Percentiles rank a stretch among this genome's conserved stretches.
Conservation (phyloP, 2,329 filamentous ascomycete species). For the Orbilia oligospora region DNA sequence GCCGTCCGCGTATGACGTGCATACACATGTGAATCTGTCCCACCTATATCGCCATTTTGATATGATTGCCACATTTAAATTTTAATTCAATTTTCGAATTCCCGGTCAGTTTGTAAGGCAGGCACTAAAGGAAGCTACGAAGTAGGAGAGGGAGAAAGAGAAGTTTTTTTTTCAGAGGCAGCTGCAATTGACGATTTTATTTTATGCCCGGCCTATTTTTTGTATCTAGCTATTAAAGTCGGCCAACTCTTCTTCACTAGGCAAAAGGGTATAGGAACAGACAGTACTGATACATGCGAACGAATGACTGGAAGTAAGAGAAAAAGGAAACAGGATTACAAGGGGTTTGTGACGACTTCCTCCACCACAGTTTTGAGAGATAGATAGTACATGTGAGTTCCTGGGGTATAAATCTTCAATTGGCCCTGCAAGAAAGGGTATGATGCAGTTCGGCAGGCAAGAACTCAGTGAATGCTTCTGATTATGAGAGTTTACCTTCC, state of each 20-base stretch:
- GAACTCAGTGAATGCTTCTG: constrained; percentile 17
- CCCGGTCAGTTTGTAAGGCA: too few species aligned
- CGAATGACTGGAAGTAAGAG: constrained; percentile 3
- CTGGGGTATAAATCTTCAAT: constrained; percentile 4
- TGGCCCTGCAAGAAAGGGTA: constrained; percentile 18
- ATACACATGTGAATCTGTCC: background rate
- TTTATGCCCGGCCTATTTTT: constrained; percentile 14
- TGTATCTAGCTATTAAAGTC: constrained; percentile 29
- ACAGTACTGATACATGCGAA: constrained; percentile 4
- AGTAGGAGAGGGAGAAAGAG: background rate
- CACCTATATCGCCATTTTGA: background rate
- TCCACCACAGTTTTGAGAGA: background rate
- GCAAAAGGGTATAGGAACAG: constrained; percentile 18
- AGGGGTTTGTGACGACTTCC: constrained; percentile 9
- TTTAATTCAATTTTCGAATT: background rate
- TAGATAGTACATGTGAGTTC: constrained; percentile 17
- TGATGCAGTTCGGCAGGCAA: constrained; percentile 9
- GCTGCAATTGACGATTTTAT: constrained; percentile 13
- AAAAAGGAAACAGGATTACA: background rate
- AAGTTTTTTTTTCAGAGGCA: constrained; percentile 18
- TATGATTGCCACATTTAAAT: background rate
- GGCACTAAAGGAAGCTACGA: too few species aligned
- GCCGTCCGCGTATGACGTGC: background rate
- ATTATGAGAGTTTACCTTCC: constrained; percentile 32
- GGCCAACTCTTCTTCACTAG: constrained; percentile 36